Conservation (phyloP, 2,329 filamentous ascomycete species). For the Trichoderma aggressivum region DNA sequence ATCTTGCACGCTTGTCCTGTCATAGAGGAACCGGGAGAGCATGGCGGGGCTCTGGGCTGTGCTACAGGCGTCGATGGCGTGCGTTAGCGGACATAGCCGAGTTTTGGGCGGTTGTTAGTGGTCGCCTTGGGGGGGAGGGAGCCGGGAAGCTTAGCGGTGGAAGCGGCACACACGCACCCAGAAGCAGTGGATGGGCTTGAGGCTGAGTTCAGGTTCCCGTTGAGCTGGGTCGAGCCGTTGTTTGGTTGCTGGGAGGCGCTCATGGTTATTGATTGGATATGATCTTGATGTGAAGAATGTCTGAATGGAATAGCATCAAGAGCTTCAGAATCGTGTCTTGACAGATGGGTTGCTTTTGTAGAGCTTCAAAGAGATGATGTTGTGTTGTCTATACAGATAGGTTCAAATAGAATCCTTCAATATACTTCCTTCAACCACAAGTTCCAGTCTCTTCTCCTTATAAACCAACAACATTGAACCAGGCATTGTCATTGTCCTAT, state of each 20-base stretch:
- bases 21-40: slow-evolving; percentile 11
- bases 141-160: neutral
- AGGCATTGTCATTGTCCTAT: neutral
- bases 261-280: neutral
- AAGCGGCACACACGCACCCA: neutral
- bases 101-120: neutral
- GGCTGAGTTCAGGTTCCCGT: slow-evolving; percentile 14
- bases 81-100: slow-evolving; percentile 16
- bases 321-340: neutral
- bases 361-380: neutral
- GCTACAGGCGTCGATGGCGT: neutral
- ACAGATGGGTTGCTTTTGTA: neutral
- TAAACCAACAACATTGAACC: neutral
- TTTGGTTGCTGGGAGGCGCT: neutral
- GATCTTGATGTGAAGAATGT: neutral
- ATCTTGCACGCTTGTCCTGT: slow-evolving; percentile 10
- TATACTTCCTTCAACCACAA: neutral
- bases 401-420: neutral
- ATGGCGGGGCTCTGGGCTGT: slow-evolving; percentile 4
- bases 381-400: neutral
- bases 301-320: neutral
- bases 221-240: neutral
- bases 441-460: neutral
- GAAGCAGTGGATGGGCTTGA: neutral
- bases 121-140: neutral